phyloP scores from a whole-genome alignment of 1,284 basidiomycete species.

The Phellopilus nigrolimitatus region DNA sequence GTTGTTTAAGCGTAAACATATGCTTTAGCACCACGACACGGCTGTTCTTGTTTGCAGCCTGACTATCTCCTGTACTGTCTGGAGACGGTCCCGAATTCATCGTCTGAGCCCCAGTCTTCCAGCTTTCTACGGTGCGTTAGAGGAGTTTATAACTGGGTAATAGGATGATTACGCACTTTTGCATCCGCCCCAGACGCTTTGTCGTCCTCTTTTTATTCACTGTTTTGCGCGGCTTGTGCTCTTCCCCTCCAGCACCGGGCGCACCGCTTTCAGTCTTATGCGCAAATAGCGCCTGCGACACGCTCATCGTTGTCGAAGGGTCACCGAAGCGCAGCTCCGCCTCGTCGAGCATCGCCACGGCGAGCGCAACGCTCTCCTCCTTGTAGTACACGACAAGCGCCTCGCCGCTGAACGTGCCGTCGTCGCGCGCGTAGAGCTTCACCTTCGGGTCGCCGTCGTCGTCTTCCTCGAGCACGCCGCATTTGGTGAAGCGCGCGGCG shows the following conservation, averaged over 20 bases:
- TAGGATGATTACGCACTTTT: constrained; percentile 55
- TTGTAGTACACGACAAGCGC: constrained; percentile 97
- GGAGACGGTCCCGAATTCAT: constrained; percentile 72
- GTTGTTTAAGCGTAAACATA: constrained; percentile 89
- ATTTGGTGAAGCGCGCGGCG: constrained; percentile 79
- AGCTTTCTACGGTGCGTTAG: constrained; percentile 53
- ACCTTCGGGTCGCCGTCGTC: constrained; percentile 84
- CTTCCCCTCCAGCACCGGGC: constrained; percentile 25
- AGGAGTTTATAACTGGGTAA: not conserved
- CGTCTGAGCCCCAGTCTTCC: constrained; percentile 82
- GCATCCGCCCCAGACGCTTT: constrained; percentile 82
- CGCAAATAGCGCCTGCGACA: constrained; percentile 81
- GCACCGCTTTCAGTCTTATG: constrained; percentile 47
- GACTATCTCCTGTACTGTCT: constrained; percentile 47
- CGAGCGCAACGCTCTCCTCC: constrained; percentile 88
- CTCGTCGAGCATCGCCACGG: constrained; percentile 86
- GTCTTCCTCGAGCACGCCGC: constrained; percentile 90
- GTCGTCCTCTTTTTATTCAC: constrained; percentile 80
- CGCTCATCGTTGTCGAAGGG: constrained; percentile 68
- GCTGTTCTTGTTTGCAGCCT: constrained; percentile 49
- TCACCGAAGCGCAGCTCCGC: constrained; percentile 88
- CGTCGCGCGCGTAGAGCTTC: constrained; percentile 89
- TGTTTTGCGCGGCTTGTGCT: constrained; percentile 52
- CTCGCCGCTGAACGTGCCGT: constrained; percentile 92
- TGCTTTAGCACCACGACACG: constrained; percentile 89